Conservation (phyloP, 768 basidiomycete species). For the Chiua virens region DNA sequence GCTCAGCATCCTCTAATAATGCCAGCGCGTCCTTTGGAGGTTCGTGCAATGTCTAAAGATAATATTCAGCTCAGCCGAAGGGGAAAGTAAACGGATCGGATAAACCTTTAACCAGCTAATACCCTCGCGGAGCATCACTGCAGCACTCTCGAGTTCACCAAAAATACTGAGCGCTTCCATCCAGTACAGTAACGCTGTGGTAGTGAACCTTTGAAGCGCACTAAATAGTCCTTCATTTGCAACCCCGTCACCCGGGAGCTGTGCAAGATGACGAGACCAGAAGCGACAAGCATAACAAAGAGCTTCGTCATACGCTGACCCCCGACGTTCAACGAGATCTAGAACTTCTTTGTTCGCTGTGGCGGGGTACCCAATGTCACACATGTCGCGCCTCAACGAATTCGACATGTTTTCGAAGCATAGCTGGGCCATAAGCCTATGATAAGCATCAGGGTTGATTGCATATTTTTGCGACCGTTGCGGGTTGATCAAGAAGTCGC, state of each 20-base stretch:
- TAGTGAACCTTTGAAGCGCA: constrained; percentile 12
- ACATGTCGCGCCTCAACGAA: constrained; percentile 22
- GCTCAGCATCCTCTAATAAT: constrained; percentile 19
- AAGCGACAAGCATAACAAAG: constrained; percentile 20
- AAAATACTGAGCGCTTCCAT: constrained; percentile 20
- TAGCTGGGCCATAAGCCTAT: constrained; percentile 17
- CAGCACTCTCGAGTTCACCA: constrained; percentile 14
- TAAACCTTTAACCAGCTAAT: constrained; percentile 18
- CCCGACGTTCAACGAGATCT: constrained; percentile 17
- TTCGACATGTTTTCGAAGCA: constrained; percentile 19
- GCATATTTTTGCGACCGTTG: constrained; percentile 17
- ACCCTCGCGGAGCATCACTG: constrained; percentile 12
- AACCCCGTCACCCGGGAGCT: constrained; percentile 5
- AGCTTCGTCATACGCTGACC: constrained; percentile 12
- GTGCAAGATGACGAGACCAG: constrained; percentile 20
- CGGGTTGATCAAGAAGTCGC: constrained; percentile 17
- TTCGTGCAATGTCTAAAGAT: constrained; percentile 3
- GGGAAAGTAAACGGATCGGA: neutral
- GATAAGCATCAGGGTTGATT: constrained; percentile 13
- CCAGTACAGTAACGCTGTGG: constrained; percentile 15
- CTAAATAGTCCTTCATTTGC: constrained; percentile 9
- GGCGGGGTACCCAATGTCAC: constrained; percentile 16
- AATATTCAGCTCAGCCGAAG: neutral
- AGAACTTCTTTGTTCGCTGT: constrained; percentile 14
- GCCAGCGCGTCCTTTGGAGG: constrained; percentile 4